Percentiles rank a stretch among this genome's conserved stretches.
Evolutionary conservation across 2,329 filamentous ascomycete genomes (phyloP).

Genomic region (Aspergillus awamori): DNA sequence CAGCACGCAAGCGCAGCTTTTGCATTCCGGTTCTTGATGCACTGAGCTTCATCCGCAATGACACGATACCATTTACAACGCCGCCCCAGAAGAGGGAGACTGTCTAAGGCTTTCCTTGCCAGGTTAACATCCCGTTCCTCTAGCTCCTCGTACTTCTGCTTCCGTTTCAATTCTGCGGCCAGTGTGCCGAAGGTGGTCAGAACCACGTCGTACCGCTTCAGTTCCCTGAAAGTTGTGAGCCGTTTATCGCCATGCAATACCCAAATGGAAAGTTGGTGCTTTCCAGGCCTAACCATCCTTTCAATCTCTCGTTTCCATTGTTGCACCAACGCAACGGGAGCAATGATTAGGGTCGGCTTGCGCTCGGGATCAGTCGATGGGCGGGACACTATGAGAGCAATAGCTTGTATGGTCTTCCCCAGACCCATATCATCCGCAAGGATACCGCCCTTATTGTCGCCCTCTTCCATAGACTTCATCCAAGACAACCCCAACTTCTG

Average conservation of each 20-base stretch:
- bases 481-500: constrained; percentile 77
- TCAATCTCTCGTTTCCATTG: constrained; percentile 85
- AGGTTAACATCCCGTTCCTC: constrained; percentile 42
- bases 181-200: constrained; percentile 78
- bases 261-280: constrained; percentile 64
- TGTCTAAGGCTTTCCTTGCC: constrained; percentile 27
- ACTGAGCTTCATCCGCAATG: constrained; percentile 78
- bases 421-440: constrained; percentile 82
- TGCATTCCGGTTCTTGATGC: constrained; percentile 74
- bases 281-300: constrained; percentile 63
- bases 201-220: constrained; percentile 72
- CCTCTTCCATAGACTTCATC: constrained; percentile 74
- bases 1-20: constrained; percentile 63
- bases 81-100: constrained; percentile 63
- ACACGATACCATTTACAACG: constrained; percentile 67
- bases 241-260: constrained; percentile 70
- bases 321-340: constrained; percentile 75
- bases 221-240: constrained; percentile 57
- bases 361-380: constrained; percentile 60
- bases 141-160: constrained; percentile 55
- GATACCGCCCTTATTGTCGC: constrained; percentile 73
- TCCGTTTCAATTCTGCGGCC: constrained; percentile 66
- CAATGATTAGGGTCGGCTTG: constrained; percentile 81
- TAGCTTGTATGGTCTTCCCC: constrained; percentile 80
- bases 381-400: constrained; percentile 73